Percentiles rank a stretch among this genome's conserved stretches.
phyloP scores from a whole-genome alignment of 1,139 yeast species.

The Candida tetrigidarum region DNA sequence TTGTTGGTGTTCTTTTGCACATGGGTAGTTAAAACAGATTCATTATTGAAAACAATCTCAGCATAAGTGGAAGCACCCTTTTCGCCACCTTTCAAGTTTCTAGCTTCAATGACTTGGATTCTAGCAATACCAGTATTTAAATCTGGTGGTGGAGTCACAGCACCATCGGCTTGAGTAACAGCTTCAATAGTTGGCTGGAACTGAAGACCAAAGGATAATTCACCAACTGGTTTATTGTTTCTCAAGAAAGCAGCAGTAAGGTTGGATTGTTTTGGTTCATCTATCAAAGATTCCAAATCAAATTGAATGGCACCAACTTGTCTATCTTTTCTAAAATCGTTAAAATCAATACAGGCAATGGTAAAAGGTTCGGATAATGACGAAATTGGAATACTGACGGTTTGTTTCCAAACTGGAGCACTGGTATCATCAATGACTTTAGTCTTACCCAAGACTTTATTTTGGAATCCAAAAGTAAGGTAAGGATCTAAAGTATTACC shows the following conservation, averaged over 20 bases:
- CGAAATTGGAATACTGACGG: conserved; percentile 66
- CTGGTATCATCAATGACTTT: conserved; percentile 65
- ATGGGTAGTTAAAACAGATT: conserved; percentile 58
- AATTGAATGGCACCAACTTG: conserved; percentile 76
- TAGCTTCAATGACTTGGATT: conserved; percentile 54
- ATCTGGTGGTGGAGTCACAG: conserved; percentile 86
- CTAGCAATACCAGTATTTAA: conserved; percentile 90
- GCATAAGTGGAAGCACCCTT: conserved; percentile 66
- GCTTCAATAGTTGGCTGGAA: conserved; percentile 85
- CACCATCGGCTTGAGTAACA: conserved; percentile 79
- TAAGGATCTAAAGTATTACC: conserved; percentile 92
- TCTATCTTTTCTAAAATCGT: conserved; percentile 81
- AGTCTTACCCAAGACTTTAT: conserved; percentile 66
- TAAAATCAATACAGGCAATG: conserved; percentile 71
- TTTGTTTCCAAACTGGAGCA: conserved; percentile 85
- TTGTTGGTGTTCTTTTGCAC: conserved; percentile 63
- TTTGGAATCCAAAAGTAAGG: conserved; percentile 66
- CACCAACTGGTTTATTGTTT: conserved; percentile 84
- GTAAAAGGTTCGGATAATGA: conserved; percentile 82
- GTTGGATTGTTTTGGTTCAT: conserved; percentile 55
- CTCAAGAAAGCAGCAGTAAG: conserved; percentile 63
- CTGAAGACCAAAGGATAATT: conserved; percentile 67
- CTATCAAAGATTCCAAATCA: conserved; percentile 70
- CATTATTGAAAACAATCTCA: conserved; percentile 68
- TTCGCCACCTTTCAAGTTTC: conserved; percentile 49